Conservation (phyloP, 495 filamentous ascomycete genomes). For the Aspergillus leporis region DNA sequence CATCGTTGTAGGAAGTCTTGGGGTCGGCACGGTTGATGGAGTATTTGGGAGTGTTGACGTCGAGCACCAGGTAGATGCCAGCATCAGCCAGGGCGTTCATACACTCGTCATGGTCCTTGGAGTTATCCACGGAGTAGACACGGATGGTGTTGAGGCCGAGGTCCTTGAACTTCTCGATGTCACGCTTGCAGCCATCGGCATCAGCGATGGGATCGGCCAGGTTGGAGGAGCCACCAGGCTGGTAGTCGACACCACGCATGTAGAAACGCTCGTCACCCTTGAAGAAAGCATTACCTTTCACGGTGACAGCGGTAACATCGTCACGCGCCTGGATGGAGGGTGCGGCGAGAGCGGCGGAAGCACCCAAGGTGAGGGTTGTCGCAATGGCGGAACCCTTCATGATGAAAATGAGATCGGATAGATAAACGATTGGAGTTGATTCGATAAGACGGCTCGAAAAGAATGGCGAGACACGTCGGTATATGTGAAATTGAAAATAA, state of each 20-base stretch:
- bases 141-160: conserved; percentile 89
- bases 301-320: conserved; percentile 52
- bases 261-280: conserved; percentile 83
- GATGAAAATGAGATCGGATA: conserved; percentile 23
- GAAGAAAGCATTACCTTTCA: conserved; percentile 81
- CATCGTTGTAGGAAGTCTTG: conserved; percentile 79
- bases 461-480: conserved; percentile 4
- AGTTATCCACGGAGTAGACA: conserved; percentile 92
- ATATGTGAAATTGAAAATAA: background rate
- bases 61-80: conserved; percentile 89
- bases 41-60: conserved; percentile 76
- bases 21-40: conserved; percentile 82
- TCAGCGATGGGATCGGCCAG: conserved; percentile 80
- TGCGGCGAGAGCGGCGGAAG: conserved; percentile 46
- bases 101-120: conserved; percentile 75
- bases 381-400: conserved; percentile 63
- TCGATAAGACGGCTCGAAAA: conserved; percentile 2
- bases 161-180: conserved; percentile 80
- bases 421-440: conserved; percentile 1
- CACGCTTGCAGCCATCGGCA: conserved; percentile 67
- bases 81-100: conserved; percentile 80
- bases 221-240: conserved; percentile 84
- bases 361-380: conserved; percentile 51
- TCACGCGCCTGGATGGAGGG: conserved; percentile 51
- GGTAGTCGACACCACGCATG: conserved; percentile 92